Evolutionary conservation across 345 rosid species (phyloP).

Genomic region (Gossypium mustelinum): DNA sequence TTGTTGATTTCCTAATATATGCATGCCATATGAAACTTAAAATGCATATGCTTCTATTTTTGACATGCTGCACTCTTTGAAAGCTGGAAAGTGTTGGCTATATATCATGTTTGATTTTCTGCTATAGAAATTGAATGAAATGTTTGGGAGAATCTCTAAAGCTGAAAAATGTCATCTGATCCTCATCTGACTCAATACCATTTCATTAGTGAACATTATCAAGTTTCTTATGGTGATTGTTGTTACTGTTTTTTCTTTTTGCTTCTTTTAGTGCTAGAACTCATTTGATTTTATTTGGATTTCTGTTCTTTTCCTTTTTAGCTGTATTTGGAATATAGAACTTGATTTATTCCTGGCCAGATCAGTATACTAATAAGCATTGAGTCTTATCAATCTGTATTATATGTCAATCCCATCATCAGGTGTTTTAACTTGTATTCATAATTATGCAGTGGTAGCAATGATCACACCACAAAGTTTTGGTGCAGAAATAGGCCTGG

Average conservation of each 20-base stretch:
- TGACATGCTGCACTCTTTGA: not conserved
- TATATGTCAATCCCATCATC: conserved; percentile 16
- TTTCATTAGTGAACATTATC: not conserved
- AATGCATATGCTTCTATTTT: not conserved
- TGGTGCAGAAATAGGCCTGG: conserved; percentile 99
- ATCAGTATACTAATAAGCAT: not conserved
- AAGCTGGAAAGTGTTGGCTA: not conserved
- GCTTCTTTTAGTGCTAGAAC: not conserved
- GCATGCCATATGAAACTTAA: not conserved
- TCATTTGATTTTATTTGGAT: conserved; percentile 1
- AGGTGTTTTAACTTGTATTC: conserved; percentile 15
- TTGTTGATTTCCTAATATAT: conserved; percentile 5
- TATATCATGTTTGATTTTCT: not conserved
- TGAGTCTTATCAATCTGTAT: conserved; percentile 8
- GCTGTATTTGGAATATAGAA: not conserved
- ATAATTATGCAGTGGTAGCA: conserved; percentile 83
- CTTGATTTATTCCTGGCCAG: not conserved
- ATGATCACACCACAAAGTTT: conserved; percentile 90
- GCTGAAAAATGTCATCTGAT: not conserved
- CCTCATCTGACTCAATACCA: not conserved
- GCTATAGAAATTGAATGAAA: not conserved
- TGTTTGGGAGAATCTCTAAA: not conserved
- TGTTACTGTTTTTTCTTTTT: not conserved
- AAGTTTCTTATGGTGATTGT: not conserved
- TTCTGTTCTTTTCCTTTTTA: not conserved